Evolutionary conservation across 495 filamentous ascomycete genomes (phyloP).

Genomic region (Hyaloscypha hepaticicola): DNA sequence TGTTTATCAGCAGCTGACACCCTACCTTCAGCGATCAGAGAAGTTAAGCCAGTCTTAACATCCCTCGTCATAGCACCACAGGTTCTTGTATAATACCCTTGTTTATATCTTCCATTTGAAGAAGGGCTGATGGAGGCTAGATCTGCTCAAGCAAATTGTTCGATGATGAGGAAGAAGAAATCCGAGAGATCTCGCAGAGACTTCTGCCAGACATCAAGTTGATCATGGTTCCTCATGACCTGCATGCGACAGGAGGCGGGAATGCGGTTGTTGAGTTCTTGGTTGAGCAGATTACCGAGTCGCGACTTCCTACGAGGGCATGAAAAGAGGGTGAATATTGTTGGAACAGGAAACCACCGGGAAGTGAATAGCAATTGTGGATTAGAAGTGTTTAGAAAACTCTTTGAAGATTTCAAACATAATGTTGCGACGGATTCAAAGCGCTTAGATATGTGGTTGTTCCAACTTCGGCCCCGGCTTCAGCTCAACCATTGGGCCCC

Average conservation of each 20-base stretch:
- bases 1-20: not conserved
- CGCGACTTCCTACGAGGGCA: not conserved
- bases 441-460: not conserved
- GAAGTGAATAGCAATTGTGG: not conserved
- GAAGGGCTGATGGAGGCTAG: not conserved
- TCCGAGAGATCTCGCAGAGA: slow-evolving; percentile 16
- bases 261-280: slow-evolving; percentile 10
- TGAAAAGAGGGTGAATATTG: slow-evolving; percentile 1
- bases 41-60: slow-evolving; percentile 7
- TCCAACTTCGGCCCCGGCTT: not conserved
- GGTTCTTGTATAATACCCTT: slow-evolving; percentile 6
- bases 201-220: slow-evolving; percentile 14
- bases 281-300: slow-evolving; percentile 11
- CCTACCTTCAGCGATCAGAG: slow-evolving; percentile 1
- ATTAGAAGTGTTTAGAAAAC: not conserved
- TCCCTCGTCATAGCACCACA: slow-evolving; percentile 7
- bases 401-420: too few species aligned
- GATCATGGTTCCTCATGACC: slow-evolving; percentile 10
- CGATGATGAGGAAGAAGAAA: slow-evolving; percentile 19
- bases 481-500: not conserved
- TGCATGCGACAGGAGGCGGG: slow-evolving; percentile 1
- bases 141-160: slow-evolving; percentile 15
- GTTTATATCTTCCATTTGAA: not conserved
- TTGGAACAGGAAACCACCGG: not conserved
- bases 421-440: not conserved